phyloP scores from a whole-genome alignment of 2,329 filamentous ascomycete genomes.

The Neofusicoccum parvum region DNA sequence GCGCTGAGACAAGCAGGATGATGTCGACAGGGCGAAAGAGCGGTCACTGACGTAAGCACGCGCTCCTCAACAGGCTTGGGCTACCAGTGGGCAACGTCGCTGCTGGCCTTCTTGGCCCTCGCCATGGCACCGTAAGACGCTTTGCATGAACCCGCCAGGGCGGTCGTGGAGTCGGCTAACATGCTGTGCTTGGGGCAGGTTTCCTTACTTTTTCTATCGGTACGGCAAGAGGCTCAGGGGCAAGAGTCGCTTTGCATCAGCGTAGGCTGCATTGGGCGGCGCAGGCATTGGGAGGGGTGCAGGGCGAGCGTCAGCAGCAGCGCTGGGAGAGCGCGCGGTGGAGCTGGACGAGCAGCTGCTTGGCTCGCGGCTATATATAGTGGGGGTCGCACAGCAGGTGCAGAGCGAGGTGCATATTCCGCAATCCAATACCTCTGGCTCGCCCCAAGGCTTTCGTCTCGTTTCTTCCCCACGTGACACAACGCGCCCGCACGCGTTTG shows the following conservation, averaged over 20 bases:
- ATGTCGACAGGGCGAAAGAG: slow-evolving; percentile 36
- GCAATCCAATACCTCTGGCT: slow-evolving; percentile 16
- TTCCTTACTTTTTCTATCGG: slow-evolving; percentile 52
- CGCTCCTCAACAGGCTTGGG: slow-evolving; percentile 41
- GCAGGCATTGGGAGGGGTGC: slow-evolving; percentile 7
- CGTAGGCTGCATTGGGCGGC: slow-evolving; percentile 26
- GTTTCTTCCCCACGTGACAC: slow-evolving; percentile 19
- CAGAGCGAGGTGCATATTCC: slow-evolving; percentile 10
- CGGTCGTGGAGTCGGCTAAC: slow-evolving; percentile 37
- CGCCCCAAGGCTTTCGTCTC: neutral
- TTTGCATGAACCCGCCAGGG: slow-evolving; percentile 26
- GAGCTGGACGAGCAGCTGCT: slow-evolving; percentile 11
- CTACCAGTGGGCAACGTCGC: slow-evolving; percentile 53
- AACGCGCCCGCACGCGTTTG: slow-evolving; percentile 15
- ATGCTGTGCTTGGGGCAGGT: slow-evolving; percentile 34
- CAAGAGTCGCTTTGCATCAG: slow-evolving; percentile 50
- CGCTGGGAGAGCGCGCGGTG: slow-evolving; percentile 2
- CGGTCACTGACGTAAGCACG: slow-evolving; percentile 46
- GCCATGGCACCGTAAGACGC: slow-evolving; percentile 49
- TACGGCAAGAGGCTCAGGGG: slow-evolving; percentile 53
- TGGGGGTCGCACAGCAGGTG: slow-evolving; percentile 21
- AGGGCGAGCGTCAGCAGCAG: neutral
- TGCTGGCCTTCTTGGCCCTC: slow-evolving; percentile 52
- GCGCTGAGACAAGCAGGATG: slow-evolving; percentile 24
- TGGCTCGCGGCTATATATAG: slow-evolving; percentile 22